phyloP scores from a whole-genome alignment of 768 basidiomycete genomes.

The Panaeolus cyanescens region DNA sequence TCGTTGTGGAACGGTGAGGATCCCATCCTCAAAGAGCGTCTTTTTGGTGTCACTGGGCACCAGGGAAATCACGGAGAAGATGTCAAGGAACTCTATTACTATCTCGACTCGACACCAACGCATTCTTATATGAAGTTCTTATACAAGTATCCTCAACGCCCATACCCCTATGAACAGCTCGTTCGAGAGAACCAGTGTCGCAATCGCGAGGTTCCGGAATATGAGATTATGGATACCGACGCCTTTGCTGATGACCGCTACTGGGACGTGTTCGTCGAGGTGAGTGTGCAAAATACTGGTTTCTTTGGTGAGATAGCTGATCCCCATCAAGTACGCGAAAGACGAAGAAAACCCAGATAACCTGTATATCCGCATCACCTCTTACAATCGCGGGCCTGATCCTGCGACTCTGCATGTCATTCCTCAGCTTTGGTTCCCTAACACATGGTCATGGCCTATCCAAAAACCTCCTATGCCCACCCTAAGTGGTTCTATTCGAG shows the following conservation, averaged over 20 bases:
- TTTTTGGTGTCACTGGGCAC: constrained; percentile 95
- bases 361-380: constrained; percentile 90
- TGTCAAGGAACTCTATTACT: constrained; percentile 98
- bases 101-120: constrained; percentile 97
- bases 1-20: constrained; percentile 96
- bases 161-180: constrained; percentile 93
- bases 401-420: constrained; percentile 92
- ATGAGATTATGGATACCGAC: constrained; percentile 91
- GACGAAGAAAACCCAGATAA: constrained; percentile 90
- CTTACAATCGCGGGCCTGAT: constrained; percentile 96
- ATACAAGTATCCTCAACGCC: constrained; percentile 96
- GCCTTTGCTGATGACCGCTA: constrained; percentile 91
- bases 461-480: constrained; percentile 68
- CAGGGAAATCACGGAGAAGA: constrained; percentile 99
- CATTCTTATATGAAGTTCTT: constrained; percentile 99
- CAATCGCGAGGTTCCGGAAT: constrained; percentile 85
- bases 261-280: constrained; percentile 99
- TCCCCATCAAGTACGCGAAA: constrained; percentile 80
- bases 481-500: constrained; percentile 53
- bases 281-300: constrained; percentile 33
- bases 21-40: constrained; percentile 92
- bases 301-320: background rate
- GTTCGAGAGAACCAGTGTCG: constrained; percentile 83
- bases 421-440: constrained; percentile 96
- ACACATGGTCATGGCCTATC: constrained; percentile 95